A percentile compares a stretch with the other conserved stretches of the same genome.
phyloP scores from a whole-genome alignment of 306 rosid species.

The Crataegus laevigata region DNA sequence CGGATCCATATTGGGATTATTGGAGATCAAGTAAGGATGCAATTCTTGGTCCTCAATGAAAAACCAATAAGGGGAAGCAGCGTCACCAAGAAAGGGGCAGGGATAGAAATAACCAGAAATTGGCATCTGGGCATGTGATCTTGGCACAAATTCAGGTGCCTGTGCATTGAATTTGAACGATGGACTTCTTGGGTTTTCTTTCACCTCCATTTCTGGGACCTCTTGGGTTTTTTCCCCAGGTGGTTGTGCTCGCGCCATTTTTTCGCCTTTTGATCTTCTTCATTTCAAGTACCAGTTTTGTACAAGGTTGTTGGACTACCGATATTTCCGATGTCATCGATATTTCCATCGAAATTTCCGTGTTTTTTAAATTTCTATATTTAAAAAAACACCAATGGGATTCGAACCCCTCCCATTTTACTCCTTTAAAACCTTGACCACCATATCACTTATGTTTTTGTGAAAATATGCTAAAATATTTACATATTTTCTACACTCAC shows the following conservation, averaged over 20 bases:
- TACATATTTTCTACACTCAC: too few relatives aligned
- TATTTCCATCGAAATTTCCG: too few relatives aligned
- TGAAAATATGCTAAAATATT: too few relatives aligned
- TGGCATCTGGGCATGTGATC: constrained; percentile 61
- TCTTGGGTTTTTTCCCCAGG: constrained; percentile 32
- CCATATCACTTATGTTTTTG: too few relatives aligned
- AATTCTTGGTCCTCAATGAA: constrained; percentile 64
- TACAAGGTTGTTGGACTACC: too few relatives aligned
- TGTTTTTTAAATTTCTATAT: too few relatives aligned
- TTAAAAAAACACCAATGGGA: too few relatives aligned
- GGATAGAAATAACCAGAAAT: constrained; percentile 74
- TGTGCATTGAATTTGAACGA: constrained; percentile 82
- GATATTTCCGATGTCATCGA: too few relatives aligned
- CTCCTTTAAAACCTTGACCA: too few relatives aligned
- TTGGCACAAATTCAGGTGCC: constrained; percentile 93
- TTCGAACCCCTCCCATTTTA: too few relatives aligned
- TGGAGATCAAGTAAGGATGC: constrained; percentile 42
- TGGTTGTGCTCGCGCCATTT: constrained; percentile 49
- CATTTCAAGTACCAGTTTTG: not conserved
- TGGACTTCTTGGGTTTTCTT: constrained; percentile 14
- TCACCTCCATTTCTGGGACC: constrained; percentile 18
- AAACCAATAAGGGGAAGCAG: constrained; percentile 60
- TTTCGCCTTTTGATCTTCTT: not conserved
- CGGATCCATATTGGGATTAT: constrained; percentile 13
- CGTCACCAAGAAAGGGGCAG: constrained; percentile 60